phyloP scores from a whole-genome alignment of 345 rosid genomes.

The Psidium guajava region DNA sequence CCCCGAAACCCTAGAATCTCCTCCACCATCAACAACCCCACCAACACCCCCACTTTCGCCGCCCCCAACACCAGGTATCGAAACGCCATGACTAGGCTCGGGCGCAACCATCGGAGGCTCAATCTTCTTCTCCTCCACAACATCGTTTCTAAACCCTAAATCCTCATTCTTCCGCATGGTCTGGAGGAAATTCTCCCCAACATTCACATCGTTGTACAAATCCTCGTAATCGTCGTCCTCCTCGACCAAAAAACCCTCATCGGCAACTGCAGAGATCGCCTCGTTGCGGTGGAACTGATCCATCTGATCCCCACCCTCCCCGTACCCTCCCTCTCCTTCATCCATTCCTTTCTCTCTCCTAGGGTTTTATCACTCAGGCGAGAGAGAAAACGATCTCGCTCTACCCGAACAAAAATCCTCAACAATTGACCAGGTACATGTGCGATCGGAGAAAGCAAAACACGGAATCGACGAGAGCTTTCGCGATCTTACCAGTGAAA shows the following conservation, averaged over 20 bases:
- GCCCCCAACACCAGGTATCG: constrained; percentile 32
- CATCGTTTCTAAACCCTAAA: constrained; percentile 19
- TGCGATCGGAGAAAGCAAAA: not conserved
- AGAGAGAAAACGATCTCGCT: not conserved
- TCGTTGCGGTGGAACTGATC: constrained; percentile 61
- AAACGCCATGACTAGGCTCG: constrained; percentile 9
- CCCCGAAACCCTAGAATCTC: constrained; percentile 16
- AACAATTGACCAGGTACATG: not conserved
- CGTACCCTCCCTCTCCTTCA: constrained; percentile 21
- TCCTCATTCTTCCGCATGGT: constrained; percentile 42
- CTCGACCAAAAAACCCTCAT: constrained; percentile 50
- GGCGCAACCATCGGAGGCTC: constrained; percentile 5
- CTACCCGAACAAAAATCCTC: not conserved
- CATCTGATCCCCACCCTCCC: constrained; percentile 36
- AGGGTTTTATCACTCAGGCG: not conserved
- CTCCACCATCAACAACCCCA: constrained; percentile 13
- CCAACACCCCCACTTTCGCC: constrained; percentile 10
- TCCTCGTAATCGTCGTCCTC: constrained; percentile 81
- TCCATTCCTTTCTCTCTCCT: constrained; percentile 19
- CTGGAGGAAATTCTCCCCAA: constrained; percentile 72
- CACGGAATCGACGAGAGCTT: not conserved
- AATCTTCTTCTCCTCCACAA: constrained; percentile 4
- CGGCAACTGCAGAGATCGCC: constrained; percentile 62
- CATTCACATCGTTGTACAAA: constrained; percentile 72
- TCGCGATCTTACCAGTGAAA: not conserved